Conservation (phyloP, 495 filamentous ascomycete genomes). For the Aspergillus sclerotioniger region DNA sequence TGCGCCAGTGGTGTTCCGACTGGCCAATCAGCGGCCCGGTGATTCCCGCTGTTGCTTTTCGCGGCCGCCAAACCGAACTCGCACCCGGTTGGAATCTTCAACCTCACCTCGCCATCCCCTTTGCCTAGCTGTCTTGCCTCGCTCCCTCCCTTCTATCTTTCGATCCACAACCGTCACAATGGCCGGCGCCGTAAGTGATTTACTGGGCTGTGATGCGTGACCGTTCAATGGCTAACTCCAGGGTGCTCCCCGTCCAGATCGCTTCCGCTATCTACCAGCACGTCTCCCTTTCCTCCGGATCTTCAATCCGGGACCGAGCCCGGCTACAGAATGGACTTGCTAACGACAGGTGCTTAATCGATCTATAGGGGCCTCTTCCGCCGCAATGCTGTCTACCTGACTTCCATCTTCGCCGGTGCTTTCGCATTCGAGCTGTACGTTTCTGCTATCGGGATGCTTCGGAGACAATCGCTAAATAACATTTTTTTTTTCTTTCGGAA, state of each 20-base stretch:
- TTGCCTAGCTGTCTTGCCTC: slow-evolving; percentile 12
- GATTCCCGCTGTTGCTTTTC: slow-evolving; percentile 46
- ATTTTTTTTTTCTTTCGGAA: slow-evolving; percentile 17
- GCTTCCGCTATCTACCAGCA: slow-evolving; percentile 76
- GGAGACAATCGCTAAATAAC: slow-evolving; percentile 12
- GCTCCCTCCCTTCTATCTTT: slow-evolving; percentile 14
- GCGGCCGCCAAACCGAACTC: slow-evolving; percentile 23
- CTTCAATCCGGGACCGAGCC: slow-evolving; percentile 10
- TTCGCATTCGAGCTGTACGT: slow-evolving; percentile 94
- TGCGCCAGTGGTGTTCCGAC: slow-evolving; percentile 7
- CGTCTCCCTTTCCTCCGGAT: slow-evolving; percentile 45
- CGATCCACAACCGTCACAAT: slow-evolving; percentile 43
- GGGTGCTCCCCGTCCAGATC: slow-evolving; percentile 42
- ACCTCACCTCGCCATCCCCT: slow-evolving; percentile 25
- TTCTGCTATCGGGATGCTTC: slow-evolving; percentile 9
- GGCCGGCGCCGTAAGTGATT: slow-evolving; percentile 48
- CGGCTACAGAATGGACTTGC: slow-evolving; percentile 4
- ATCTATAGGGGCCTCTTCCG: slow-evolving; percentile 72
- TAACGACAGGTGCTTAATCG: slow-evolving; percentile 17
- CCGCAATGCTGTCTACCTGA: slow-evolving; percentile 82
- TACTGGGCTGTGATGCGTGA: neutral
- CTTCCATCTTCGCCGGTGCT: slow-evolving; percentile 76
- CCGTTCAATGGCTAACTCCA: slow-evolving; percentile 36
- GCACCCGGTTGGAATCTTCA: slow-evolving; percentile 18
- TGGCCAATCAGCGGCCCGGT: slow-evolving; percentile 46